Evolutionary conservation across 1,139 yeast genomes (phyloP), one percentile per base, ranked within the genome.

Genomic region (Geotrichum macrosporum): DNA sequence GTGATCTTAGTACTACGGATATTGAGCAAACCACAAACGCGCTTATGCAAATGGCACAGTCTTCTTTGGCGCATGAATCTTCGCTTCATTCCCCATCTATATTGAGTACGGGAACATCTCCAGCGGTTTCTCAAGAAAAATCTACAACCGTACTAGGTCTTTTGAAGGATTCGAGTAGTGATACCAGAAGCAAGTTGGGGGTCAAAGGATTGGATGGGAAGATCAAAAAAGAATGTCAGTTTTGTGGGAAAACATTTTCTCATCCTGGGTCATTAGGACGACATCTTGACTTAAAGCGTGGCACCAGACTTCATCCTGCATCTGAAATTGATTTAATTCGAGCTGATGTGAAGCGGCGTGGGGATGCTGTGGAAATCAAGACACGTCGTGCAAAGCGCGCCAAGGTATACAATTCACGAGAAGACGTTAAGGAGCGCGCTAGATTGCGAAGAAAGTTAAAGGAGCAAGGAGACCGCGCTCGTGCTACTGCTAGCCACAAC

Each of bases 251-350:
- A 51, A 67, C 71, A 0, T 75, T 75, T 53, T 69, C 76, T 2
- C 77, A 75, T 53, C 73, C 76, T 1, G 79, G 79, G 1, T 75
- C 79, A 0, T 59, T 75, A 42, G 79, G 79, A 0, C 63, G 79
- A 26, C 79, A 75, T 57, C 55, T 75, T 30, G 79, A 75, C 51
- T 59, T 68, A 43, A 71, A 74, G 48, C 70, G 73, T 46, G 79
- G 78, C 1, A 63, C 75, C 1, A 58, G 68, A 2, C 47, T 62
- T 13, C 79, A 75, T 50, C 78, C 78, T 0, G 61, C 65, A 1
- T 73, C 70, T 4, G 61, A 68, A 34, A 73, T 75, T 15, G 72
- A 68, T 12, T 58, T 57, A 38, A 57, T 75, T 39, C 59, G 79
- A 8, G 65, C 71, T 0, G 68, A 72, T 47, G 79, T 75, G 18